Evolutionary conservation across 169 alveolate species (phyloP), one percentile per base, ranked within the genome.

Genomic region (Eimeria praecox): DNA sequence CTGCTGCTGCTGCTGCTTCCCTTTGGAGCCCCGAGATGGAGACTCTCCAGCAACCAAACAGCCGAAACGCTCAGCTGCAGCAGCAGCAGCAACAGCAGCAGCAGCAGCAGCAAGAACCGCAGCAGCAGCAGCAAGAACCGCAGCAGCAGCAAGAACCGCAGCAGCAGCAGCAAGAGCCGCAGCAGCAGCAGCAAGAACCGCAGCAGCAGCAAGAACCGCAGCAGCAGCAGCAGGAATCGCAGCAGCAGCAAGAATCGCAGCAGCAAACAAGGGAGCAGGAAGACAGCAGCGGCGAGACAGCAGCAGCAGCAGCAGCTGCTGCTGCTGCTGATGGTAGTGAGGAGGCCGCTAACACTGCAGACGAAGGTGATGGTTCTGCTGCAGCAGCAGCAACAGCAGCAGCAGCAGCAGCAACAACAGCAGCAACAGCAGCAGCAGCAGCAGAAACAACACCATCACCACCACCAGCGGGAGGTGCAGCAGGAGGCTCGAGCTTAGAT

Each of bases 1-100:
- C 89, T 40, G 64, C 66, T 40, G 89, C 89, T 40, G 52, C 44
- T 16, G 85, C 85, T n/a, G 85, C 85, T 18, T 8, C n/a, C 20
- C 85, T 73, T n/a, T 73, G 85, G 85, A 33, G 1, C 0, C 0
- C 33, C 85, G 85, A 38, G 52, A 10, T 20, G 2, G 54, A 73
- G 24, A 33, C 44, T 20, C 16, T 20, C 52, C 85, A 73, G 46
- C 75, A 30, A 64, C 35, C 75, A 30, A 16, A 9, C 40, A 22
- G 35, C 40, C 30, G 35, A 30, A 22, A 0, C 40, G 40, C n/a
- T 22, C 75, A 64, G 75, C 75, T 0, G 75, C 75, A 2, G 75
- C 75, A 8, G 75, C 75, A 8, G 75, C 75, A 64, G 75, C 75
- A 6, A 30, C 35, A 64, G 75, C 20, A 49, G 12, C 20, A 5